Percentiles rank a stretch among this genome's conserved stretches.
These are phyloP conservation scores for Fusarium sp. DNA, from an alignment of 2,329 filamentous ascomycete species.

Conservation along the genomic window DNA sequence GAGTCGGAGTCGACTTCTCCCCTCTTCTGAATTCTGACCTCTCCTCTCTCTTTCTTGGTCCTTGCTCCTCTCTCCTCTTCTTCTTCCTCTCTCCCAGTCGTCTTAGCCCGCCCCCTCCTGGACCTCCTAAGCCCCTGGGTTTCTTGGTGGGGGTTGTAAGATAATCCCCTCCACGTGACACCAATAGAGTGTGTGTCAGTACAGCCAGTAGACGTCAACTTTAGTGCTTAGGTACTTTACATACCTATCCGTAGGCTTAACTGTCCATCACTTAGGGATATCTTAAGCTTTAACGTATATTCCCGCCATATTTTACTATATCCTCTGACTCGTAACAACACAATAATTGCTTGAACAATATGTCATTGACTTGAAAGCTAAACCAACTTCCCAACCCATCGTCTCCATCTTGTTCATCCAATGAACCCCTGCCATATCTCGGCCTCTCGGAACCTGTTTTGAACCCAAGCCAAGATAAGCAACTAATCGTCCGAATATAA, in stretches of 20 bases:
- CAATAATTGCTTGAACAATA: neutral
- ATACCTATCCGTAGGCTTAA: no score
- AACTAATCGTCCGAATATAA: neutral
- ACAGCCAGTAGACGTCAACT: neutral
- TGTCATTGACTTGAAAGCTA: neutral
- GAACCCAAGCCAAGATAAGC: neutral
- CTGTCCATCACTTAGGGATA: neutral
- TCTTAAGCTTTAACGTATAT: neutral
- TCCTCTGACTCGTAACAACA: neutral
- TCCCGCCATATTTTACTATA: neutral
- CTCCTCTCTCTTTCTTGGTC: conserved; percentile 20
- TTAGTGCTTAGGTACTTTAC: neutral
- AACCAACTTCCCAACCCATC: neutral
- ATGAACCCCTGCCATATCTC: conserved; percentile 21
- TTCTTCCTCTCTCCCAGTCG: no score
- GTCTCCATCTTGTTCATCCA: conserved; percentile 23
- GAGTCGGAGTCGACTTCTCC: conserved; percentile 39
- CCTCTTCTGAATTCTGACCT: conserved; percentile 23
- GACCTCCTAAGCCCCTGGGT: no score
- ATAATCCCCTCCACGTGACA: conserved; percentile 51
- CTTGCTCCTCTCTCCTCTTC: conserved; percentile 7
- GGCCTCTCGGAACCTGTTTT: conserved; percentile 21
- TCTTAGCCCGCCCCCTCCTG: no score
- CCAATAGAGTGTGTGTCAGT: conserved; percentile 39
- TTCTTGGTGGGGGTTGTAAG: conserved; percentile 52